A percentile compares a stretch with the other conserved stretches of the same genome.
Evolutionary conservation across 2,329 filamentous ascomycete species (phyloP).

Genomic region (Hirsutella thompsonii): DNA sequence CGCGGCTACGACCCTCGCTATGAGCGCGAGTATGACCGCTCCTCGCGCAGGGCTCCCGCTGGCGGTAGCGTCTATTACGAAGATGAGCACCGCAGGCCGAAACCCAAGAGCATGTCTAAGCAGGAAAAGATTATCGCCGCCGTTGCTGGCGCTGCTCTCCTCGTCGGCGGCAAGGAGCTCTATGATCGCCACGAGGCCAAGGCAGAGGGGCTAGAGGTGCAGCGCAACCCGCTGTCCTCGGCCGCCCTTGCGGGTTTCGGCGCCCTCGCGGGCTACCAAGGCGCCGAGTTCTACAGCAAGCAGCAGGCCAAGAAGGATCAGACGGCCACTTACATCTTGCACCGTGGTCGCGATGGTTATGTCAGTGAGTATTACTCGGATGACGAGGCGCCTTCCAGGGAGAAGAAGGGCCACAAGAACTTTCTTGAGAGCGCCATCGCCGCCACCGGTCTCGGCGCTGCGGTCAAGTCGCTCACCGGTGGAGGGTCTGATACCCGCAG

Average conservation of each 20-base stretch:
- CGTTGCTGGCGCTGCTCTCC: constrained; percentile 50
- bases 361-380: constrained; percentile 43
- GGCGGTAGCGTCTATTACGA: constrained; percentile 40
- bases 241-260: constrained; percentile 51
- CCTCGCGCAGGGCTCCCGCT: constrained; percentile 27
- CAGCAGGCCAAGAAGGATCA: constrained; percentile 42
- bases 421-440: constrained; percentile 51
- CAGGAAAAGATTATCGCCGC: constrained; percentile 55
- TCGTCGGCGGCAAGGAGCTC: constrained; percentile 53
- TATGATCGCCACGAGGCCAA: constrained; percentile 50
- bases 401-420: constrained; percentile 49
- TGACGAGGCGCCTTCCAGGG: constrained; percentile 29
- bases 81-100: constrained; percentile 41
- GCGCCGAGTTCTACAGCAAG: constrained; percentile 51
- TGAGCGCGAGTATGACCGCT: constrained; percentile 18
- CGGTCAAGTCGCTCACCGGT: constrained; percentile 45
- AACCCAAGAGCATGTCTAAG: constrained; percentile 37
- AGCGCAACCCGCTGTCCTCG: constrained; percentile 46
- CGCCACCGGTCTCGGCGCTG: constrained; percentile 48
- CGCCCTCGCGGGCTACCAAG: constrained; percentile 50
- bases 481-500: constrained; percentile 31
- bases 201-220: constrained; percentile 32
- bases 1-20: constrained; percentile 35
- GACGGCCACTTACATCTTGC: constrained; percentile 38
- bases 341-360: constrained; percentile 40